phyloP scores from a whole-genome alignment of 352 stramenopile species.

The Pythium biforme region DNA sequence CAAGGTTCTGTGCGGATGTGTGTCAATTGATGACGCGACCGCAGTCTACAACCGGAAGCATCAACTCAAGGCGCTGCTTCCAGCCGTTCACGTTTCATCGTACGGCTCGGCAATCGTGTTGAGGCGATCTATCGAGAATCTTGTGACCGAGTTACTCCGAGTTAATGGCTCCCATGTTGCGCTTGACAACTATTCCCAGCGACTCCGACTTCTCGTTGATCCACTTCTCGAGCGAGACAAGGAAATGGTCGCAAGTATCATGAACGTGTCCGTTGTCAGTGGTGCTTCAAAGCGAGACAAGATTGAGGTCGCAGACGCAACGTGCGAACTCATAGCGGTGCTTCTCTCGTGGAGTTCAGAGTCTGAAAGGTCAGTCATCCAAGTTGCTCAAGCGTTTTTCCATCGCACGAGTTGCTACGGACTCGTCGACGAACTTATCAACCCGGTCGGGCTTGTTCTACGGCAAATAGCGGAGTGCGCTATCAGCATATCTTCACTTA shows the following conservation, averaged over 20 bases:
- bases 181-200: slow-evolving; percentile 18
- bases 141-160: slow-evolving; percentile 17
- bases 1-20: slow-evolving; percentile 26
- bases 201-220: slow-evolving; percentile 21
- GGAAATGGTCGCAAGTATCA: slow-evolving; percentile 14
- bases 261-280: slow-evolving; percentile 1
- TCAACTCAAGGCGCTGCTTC: slow-evolving; percentile 28
- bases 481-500: slow-evolving; percentile 4
- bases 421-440: neutral
- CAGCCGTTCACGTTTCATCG: slow-evolving; percentile 14
- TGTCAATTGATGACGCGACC: slow-evolving; percentile 15
- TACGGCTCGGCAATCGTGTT: slow-evolving; percentile 14
- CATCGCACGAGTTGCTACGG: slow-evolving; percentile 9
- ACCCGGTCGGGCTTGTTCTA: neutral
- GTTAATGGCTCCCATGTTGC: slow-evolving; percentile 12
- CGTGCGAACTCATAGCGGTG: slow-evolving; percentile 13
- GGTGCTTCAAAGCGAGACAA: slow-evolving; percentile 5
- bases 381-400: slow-evolving; percentile 19
- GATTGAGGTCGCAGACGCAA: slow-evolving; percentile 9
- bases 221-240: slow-evolving; percentile 22
- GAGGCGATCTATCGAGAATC: slow-evolving; percentile 18
- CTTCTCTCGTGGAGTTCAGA: neutral
- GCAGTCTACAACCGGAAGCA: slow-evolving; percentile 16
- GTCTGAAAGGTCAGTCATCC: slow-evolving; percentile 9
- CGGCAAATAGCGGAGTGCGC: neutral